Percentiles rank a stretch among this genome's conserved stretches.
phyloP scores from a whole-genome alignment of 345 rosid species.

The Eutrema japonicum region DNA sequence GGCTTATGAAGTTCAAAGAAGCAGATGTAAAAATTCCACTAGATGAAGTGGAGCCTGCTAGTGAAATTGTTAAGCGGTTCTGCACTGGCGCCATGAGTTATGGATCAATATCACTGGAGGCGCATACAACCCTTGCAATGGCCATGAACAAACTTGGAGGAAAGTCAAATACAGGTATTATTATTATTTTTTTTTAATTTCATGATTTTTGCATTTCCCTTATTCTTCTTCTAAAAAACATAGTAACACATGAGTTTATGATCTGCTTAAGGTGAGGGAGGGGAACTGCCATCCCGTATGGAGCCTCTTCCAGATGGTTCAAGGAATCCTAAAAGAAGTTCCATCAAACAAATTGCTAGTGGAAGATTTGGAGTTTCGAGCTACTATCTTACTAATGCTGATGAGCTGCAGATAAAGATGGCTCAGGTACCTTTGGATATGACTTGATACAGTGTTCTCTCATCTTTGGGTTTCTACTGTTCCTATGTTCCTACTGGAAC shows the following conservation, averaged over 20 bases:
- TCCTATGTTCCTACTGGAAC: slow-evolving; percentile 37
- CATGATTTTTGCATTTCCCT: background rate
- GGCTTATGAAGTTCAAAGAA: slow-evolving; percentile 86
- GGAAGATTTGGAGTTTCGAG: slow-evolving; percentile 99
- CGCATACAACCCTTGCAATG: slow-evolving; percentile 81
- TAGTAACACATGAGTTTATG: slow-evolving; percentile 16
- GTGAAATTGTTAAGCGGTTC: slow-evolving; percentile 97
- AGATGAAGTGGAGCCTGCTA: slow-evolving; percentile 92
- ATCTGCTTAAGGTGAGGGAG: slow-evolving; percentile 85
- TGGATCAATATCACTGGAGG: slow-evolving; percentile 97
- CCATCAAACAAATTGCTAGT: slow-evolving; percentile 99
- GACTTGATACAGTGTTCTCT: slow-evolving; percentile 21
- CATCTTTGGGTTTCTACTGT: slow-evolving; percentile 54
- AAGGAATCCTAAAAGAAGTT: slow-evolving; percentile 88
- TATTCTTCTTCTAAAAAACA: background rate
- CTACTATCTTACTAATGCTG: slow-evolving; percentile 98
- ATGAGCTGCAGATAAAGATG: slow-evolving; percentile 97
- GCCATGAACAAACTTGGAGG: slow-evolving; percentile 98
- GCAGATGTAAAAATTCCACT: slow-evolving; percentile 63
- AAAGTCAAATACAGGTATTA: slow-evolving; percentile 92
- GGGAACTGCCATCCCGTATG: slow-evolving; percentile 98
- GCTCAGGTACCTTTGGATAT: slow-evolving; percentile 76
- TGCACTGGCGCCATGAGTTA: slow-evolving; percentile 99
- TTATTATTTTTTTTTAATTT: background rate
- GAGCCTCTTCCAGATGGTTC: slow-evolving; percentile 92